A percentile compares a stretch with the other conserved stretches of the same genome.
Conservation (phyloP, 495 filamentous ascomycete species). For the Talaromyces borbonicus region DNA sequence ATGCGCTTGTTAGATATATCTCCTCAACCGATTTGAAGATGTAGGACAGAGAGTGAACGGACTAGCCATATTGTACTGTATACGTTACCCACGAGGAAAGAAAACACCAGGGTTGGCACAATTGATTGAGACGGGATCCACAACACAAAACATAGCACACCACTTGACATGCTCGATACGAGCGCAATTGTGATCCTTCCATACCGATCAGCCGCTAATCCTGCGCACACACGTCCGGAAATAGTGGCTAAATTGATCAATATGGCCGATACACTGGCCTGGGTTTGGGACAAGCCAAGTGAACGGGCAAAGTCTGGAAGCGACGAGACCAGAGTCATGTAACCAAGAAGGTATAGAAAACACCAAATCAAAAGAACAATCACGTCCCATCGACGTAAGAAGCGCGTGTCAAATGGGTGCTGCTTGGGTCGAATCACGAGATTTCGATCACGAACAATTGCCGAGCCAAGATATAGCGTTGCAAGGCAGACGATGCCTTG, state of each 20-base stretch:
- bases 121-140: constrained; percentile 45
- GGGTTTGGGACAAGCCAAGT: constrained; percentile 53
- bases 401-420: background rate
- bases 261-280: background rate
- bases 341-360: constrained; percentile 58
- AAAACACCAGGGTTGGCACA: background rate
- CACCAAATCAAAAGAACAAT: constrained; percentile 52
- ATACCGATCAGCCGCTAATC: constrained; percentile 52
- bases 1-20: background rate
- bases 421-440: constrained; percentile 20
- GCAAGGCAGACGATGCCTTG: constrained; percentile 50
- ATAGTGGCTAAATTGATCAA: constrained; percentile 19
- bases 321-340: constrained; percentile 62
- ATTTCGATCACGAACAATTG: constrained; percentile 62
- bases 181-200: constrained; percentile 62
- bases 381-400: constrained; percentile 33
- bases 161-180: constrained; percentile 48
- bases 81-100: background rate
- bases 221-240: constrained; percentile 57
- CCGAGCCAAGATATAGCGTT: constrained; percentile 46
- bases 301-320: constrained; percentile 57
- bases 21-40: background rate
- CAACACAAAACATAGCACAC: constrained; percentile 51
- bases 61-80: background rate
- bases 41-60: background rate